Conservation (phyloP, 305 asterid species). For the Fraxinus baroniana region DNA sequence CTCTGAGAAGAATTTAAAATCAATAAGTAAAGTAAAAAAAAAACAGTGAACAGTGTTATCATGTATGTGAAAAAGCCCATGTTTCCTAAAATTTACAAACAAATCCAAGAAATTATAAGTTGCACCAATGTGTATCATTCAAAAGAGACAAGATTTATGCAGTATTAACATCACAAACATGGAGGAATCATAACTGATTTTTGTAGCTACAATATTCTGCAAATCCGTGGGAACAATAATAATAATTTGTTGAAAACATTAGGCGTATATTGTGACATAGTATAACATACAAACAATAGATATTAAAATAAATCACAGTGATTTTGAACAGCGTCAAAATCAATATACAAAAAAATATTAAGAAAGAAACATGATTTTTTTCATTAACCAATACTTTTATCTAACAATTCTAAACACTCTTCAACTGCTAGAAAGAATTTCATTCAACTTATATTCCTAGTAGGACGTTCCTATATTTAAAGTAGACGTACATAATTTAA, state of each 20-base stretch:
- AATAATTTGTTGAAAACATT: not conserved
- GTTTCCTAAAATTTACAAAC: not conserved
- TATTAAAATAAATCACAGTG: not conserved
- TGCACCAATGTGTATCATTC: not conserved
- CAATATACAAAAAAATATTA: not conserved
- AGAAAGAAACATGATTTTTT: not conserved
- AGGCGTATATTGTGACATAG: not conserved
- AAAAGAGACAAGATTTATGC: not conserved
- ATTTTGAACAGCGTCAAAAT: not conserved
- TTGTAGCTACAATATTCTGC: not conserved
- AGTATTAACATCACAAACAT: not conserved
- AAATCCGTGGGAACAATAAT: not conserved
- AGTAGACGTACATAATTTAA: not conserved
- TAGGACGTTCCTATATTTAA: not conserved
- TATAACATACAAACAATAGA: not conserved
- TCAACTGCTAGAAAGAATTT: not conserved
- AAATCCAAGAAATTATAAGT: not conserved
- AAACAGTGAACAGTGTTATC: not conserved
- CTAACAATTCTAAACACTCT: not conserved
- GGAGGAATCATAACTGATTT: not conserved
- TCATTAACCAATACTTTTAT: not conserved
- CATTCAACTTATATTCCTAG: not conserved
- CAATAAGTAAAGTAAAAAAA: not conserved
- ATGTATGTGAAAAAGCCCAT: not conserved
- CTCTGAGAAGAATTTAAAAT: not conserved